Base-by-base conservation (phyloP, 768 basidiomycete genomes). In the Termitomyces sp. region DNA sequence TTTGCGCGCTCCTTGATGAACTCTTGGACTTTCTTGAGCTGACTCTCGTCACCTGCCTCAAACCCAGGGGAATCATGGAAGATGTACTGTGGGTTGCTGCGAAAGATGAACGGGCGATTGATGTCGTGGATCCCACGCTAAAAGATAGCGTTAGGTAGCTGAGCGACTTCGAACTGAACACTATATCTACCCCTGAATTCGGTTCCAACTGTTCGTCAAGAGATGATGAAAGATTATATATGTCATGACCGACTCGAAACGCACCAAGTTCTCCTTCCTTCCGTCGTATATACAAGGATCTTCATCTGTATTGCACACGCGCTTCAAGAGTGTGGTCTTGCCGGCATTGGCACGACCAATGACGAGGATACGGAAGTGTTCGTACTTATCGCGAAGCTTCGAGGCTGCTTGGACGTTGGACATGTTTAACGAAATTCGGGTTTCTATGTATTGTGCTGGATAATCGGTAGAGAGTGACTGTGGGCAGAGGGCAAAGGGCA, bases 321-420 rank as follows among this genome's bases (percentile, higher is more conserved):
- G 27, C 41, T 53, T 56, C 26, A 56, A 20, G 27, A 56, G 37
- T 32, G 48, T 56, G 41, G 46, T 49, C 37, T 59, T 59, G n/a
- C 58, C 58, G 8, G 58, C 46, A 50, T 59, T 59, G 18, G 58
- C 54, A 18, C 58, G 31, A 8, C 58, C 58, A 16, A 59, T 59
- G n/a, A 59, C 54, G n/a, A 59, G 58, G 22, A 59, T 53, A 37
- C 58, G 54, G 20, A 59, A 59, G 46, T 50, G 48, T 16, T 34
- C 53, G 27, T 47, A 50, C 26, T 50, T 50, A 22, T 22, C 41
- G 3, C 57, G 42, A 36, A 58, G n/a, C 8, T 58, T 12, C 10
- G 22, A 24, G 44, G 50, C 22, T 53, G 26, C 24, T 53, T 27
- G 36, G 10, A 36, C n/a, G 12, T 37, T 7, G 18, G 36, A 27